Percentiles rank a stretch among this genome's conserved stretches.
phyloP scores from a whole-genome alignment of 768 basidiomycete genomes.

The Phanerochaete carnosa region DNA sequence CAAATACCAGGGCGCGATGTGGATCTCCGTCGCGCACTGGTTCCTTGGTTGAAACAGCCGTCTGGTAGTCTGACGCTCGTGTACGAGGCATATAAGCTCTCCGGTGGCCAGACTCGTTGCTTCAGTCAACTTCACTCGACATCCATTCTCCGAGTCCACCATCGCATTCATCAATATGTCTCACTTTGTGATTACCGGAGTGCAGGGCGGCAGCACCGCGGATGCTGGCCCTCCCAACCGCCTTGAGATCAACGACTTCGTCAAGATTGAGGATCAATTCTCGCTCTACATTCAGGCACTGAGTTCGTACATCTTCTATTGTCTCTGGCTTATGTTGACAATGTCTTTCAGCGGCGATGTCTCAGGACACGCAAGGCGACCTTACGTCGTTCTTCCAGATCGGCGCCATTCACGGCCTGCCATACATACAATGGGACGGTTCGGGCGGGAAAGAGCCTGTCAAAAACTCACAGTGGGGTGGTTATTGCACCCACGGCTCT shows the following conservation, averaged over 20 bases:
- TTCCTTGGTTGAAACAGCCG: no score
- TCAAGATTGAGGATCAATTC: conserved; percentile 41
- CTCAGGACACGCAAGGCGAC: conserved; percentile 27
- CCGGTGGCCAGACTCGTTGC: no score
- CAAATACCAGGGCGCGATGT: no score
- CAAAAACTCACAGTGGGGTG: conserved; percentile 24
- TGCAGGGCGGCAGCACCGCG: not conserved
- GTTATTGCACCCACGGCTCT: conserved; percentile 55
- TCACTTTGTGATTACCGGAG: not conserved
- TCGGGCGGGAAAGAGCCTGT: conserved; percentile 22
- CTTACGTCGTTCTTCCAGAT: conserved; percentile 41
- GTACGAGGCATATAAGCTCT: no score
- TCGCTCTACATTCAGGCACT: conserved; percentile 50
- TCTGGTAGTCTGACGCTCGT: no score
- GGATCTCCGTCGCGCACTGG: no score
- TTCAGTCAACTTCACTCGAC: no score
- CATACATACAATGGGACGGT: conserved; percentile 42
- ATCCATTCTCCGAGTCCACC: no score
- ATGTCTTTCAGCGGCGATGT: conserved; percentile 28
- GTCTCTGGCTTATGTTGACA: not conserved
- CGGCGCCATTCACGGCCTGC: conserved; percentile 52
- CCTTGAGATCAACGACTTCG: conserved; percentile 4
- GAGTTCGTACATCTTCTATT: conserved; percentile 27
- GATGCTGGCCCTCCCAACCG: not conserved
- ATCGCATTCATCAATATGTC: not conserved